Percentiles rank a stretch among this genome's conserved stretches.
Conservation (phyloP, 139 green algal species). For the Pseudopediastrum boryanum region DNA sequence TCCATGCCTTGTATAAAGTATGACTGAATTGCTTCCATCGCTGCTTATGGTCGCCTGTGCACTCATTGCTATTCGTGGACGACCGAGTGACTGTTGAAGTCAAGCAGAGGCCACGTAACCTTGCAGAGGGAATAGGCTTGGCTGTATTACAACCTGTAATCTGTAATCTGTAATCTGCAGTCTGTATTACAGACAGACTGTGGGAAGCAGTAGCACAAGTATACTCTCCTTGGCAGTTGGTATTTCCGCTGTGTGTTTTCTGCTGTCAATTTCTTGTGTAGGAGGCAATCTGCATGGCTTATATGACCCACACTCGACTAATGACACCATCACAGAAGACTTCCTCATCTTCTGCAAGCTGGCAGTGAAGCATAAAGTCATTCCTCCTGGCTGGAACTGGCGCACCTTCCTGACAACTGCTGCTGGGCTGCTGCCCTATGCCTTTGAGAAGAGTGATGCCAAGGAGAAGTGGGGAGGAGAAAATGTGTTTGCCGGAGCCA, state of each 20-base stretch:
- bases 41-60: no score
- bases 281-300: constrained; percentile 40
- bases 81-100: no score
- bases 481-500: constrained; percentile 40
- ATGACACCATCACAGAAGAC: constrained; percentile 12
- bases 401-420: neutral
- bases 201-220: neutral
- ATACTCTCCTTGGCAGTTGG: no score
- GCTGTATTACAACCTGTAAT: neutral
- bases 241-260: no score
- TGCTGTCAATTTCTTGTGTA: neutral
- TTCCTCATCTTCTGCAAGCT: constrained; percentile 52
- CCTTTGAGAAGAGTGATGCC: constrained; percentile 50
- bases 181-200: neutral
- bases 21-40: no score
- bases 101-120: no score
- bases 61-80: no score
- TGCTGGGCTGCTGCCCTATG: constrained; percentile 33
- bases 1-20: no score
- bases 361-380: constrained; percentile 4
- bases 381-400: constrained; percentile 42
- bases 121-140: neutral
- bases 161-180: neutral
- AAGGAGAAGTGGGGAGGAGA: constrained; percentile 54
- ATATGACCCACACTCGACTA: constrained; percentile 24